Evolutionary conservation across 768 basidiomycete genomes (phyloP).

Genomic region (Naganishia friedmannii): DNA sequence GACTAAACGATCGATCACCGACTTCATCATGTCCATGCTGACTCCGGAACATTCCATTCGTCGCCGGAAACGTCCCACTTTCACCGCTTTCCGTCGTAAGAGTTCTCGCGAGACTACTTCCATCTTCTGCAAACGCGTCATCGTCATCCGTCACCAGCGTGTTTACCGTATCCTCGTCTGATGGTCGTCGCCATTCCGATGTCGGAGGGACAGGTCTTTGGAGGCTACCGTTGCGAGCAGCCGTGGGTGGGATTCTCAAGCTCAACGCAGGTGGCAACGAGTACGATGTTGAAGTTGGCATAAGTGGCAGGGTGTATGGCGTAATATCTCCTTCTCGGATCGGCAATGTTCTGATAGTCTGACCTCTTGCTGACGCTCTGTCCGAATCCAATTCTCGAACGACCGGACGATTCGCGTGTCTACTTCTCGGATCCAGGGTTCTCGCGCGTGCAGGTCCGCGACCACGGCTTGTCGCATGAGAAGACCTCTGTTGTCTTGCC

Average conservation of each 20-base stretch:
- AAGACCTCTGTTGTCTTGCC: neutral
- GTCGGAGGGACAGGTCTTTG: neutral
- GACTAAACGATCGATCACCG: conserved; percentile 2
- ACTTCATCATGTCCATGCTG: conserved; percentile 12
- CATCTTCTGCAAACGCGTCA: conserved; percentile 21
- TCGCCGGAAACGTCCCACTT: conserved; percentile 15
- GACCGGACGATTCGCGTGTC: neutral
- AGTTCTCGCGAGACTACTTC: conserved; percentile 18
- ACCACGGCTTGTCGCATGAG: too few species aligned
- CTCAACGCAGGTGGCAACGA: neutral
- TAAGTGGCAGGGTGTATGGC: conserved; percentile 12
- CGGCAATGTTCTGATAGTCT: conserved; percentile 8
- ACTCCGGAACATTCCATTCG: conserved; percentile 16
- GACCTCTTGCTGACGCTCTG: conserved; percentile 10
- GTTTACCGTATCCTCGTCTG: conserved; percentile 13
- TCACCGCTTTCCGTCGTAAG: conserved; percentile 21
- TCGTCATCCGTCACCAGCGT: conserved; percentile 22
- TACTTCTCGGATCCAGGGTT: neutral
- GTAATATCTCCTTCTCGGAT: conserved; percentile 21
- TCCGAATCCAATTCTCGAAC: conserved; percentile 20
- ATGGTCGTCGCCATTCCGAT: neutral
- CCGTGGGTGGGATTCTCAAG: neutral
- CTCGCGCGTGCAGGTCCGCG: conserved; percentile 2
- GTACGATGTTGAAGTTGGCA: neutral
- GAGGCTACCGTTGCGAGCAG: neutral